These are phyloP conservation scores for Phymatotrichopsis omnivora DNA, from an alignment of 2,329 filamentous ascomycete species.

Conservation along the genomic window DNA sequence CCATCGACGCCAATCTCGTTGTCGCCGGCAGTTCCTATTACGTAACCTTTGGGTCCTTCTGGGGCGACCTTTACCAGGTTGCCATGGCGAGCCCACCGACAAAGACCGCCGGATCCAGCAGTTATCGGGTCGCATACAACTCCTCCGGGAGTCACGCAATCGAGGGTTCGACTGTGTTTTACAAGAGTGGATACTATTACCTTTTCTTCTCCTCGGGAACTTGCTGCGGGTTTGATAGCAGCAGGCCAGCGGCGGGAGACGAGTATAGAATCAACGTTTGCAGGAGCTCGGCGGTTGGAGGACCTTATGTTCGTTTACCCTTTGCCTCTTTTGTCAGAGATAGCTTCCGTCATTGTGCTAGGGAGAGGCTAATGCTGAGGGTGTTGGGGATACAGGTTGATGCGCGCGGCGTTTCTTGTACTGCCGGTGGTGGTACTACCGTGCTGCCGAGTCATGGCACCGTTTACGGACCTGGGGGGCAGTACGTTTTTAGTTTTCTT, in stretches of 20 bases:
- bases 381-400: slow-evolving; percentile 38
- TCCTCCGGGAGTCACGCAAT: slow-evolving; percentile 43
- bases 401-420: slow-evolving; percentile 44
- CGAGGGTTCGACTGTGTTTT: slow-evolving; percentile 49
- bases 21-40: slow-evolving; percentile 38
- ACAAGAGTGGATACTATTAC: slow-evolving; percentile 50
- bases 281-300: slow-evolving; percentile 44
- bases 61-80: slow-evolving; percentile 53
- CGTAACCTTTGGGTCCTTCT: slow-evolving; percentile 59
- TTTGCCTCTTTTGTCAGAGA: slow-evolving; percentile 37
- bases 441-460: slow-evolving; percentile 50
- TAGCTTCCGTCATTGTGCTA: not conserved
- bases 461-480: slow-evolving; percentile 56
- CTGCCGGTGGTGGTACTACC: slow-evolving; percentile 48
- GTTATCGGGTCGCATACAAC: slow-evolving; percentile 47
- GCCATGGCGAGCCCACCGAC: slow-evolving; percentile 38
- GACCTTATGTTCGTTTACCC: slow-evolving; percentile 41
- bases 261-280: slow-evolving; percentile 60
- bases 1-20: slow-evolving; percentile 51
- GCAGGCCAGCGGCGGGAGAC: slow-evolving; percentile 44
- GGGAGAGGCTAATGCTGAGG: slow-evolving; percentile 5
- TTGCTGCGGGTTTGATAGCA: slow-evolving; percentile 51
- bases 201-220: slow-evolving; percentile 52
- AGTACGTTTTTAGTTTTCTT: too few relatives aligned
- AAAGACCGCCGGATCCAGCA: slow-evolving; percentile 29